Base-by-base conservation (phyloP, 2,329 filamentous ascomycete genomes). In the Cadophora sp. region DNA sequence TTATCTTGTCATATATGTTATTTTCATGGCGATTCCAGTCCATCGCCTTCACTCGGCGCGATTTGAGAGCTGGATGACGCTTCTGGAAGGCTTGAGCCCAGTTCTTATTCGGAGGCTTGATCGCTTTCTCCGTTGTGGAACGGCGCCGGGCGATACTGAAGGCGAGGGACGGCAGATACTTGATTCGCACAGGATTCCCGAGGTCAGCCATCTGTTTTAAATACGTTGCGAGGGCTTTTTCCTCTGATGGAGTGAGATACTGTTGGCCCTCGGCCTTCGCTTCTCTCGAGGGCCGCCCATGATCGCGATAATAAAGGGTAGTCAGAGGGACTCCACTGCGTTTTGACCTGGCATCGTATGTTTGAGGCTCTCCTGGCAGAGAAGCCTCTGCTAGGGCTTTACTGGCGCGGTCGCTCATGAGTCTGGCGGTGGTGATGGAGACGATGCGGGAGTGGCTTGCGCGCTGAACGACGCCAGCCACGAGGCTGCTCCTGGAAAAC, bases 201-300 rank as follows among this genome's bases (percentile, higher is more conserved):
- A 70, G 66, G 56, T 69, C 27, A 66, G 62, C 46, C 37, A 65
- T 66, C 53, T 46, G 51, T 67, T 53, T 65, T 11, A 69, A 56
- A 65, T 63, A 64, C 50, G 37, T 69, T 67, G 56, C 58, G 34
- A 71, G 51, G 29, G 74, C 76, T 59, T 77, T 73, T 72, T 77
- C 76, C 72, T 78, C 74, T 43, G 37, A 67, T 11, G 66, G 74
- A 63, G 70, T 74, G 63, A 77, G 76, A 65, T 77, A 78, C 64
- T 73, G 71, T 71, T 77, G 68, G 67, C 67, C 40, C 68, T 76
- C 27, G 61, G 72, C 76, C 69, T 78, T 77, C 40, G 71, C 68
- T 70, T 77, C 67, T 65, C 43, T 74, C 31, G 73, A 79, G 51
- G 22, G 74, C 58, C 74, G 74, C 22, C 76, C 73, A 34, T 64